Evolutionary conservation across 176 grass and related monocot species (phyloP), one percentile per base, ranked within the genome.

Genomic region (Triticum monococcum): DNA sequence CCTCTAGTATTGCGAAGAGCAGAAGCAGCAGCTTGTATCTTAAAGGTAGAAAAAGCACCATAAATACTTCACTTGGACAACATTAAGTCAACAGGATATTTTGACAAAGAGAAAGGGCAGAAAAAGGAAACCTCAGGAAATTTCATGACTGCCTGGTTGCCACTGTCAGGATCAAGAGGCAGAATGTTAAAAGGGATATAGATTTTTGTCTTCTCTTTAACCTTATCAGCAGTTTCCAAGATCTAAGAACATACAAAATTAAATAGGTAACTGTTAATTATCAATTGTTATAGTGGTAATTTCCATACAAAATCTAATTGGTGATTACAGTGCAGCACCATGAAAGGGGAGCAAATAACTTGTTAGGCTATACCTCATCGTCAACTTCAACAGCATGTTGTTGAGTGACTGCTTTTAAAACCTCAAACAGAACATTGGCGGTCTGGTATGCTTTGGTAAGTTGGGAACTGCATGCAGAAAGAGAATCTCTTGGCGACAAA

Each of bases 361-460:
- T 43, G 59, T 13, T 72, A 83, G 72, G 67, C 16, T 69, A 72
- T 85, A 94, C 96, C 96, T 95, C 93, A 83, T 94, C 84, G 73
- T 98, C 96, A 81, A 98, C 90, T 91, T 98, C 90, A 86, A 95
- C 88, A 76, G 91, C 68, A 73, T 96, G 86, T 33, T 83, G 88
- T 68, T 92, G 81, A 91, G 95, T 98, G 78, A 98, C 93, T 57
- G 96, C 93, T 84, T 84, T 88, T 86, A 98, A 94, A 43, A 98
- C 96, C 85, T 98, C 96, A 87, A 98, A 98, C 23, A 98, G 80
- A 84, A 98, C 90, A 70, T 74, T 73, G 83, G 96, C 96, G 60
- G 93, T 98, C 86, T 96, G 96, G 69, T 98, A 98, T 77, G 93
- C 96, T 86, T 98, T 96, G 64, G 88, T 94, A 85, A 98, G 84